phyloP scores from a whole-genome alignment of 352 stramenopile genomes.

The Aphanomyces stellatus region DNA sequence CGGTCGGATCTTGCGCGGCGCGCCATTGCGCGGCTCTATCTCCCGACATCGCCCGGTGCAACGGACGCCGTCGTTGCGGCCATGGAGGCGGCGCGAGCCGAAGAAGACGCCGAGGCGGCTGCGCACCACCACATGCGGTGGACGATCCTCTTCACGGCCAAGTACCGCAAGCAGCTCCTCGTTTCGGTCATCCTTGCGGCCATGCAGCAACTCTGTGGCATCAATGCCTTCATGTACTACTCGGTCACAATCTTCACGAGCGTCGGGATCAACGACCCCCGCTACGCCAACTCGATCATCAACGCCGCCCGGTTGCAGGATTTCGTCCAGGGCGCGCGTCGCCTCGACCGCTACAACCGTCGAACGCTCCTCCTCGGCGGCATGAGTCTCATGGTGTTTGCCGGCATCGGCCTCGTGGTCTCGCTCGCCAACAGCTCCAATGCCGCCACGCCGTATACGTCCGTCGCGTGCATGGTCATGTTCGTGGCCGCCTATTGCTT shows the following conservation, averaged over 20 bases:
- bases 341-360: conserved; percentile 39
- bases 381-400: conserved; percentile 39
- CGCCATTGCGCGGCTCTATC: not conserved
- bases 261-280: conserved; percentile 42
- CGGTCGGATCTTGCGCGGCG: not conserved
- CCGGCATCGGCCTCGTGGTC: conserved; percentile 38
- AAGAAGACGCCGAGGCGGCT: not conserved
- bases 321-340: conserved; percentile 30
- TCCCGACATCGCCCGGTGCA: not conserved
- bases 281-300: conserved; percentile 45
- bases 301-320: conserved; percentile 48
- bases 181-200: conserved; percentile 35
- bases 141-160: conserved; percentile 11
- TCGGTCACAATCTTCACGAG: conserved; percentile 51
- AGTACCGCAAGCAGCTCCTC: conserved; percentile 33
- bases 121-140: not conserved
- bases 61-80: not conserved
- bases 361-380: conserved; percentile 38
- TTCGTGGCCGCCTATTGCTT: conserved; percentile 40
- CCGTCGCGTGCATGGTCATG: conserved; percentile 39
- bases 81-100: conserved; percentile 1
- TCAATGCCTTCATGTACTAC: conserved; percentile 71
- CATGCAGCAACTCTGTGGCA: conserved; percentile 45
- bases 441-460: conserved; percentile 24
- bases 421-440: conserved; percentile 20